Conservation (phyloP, 1,284 basidiomycete species). For the Waitea zeae region DNA sequence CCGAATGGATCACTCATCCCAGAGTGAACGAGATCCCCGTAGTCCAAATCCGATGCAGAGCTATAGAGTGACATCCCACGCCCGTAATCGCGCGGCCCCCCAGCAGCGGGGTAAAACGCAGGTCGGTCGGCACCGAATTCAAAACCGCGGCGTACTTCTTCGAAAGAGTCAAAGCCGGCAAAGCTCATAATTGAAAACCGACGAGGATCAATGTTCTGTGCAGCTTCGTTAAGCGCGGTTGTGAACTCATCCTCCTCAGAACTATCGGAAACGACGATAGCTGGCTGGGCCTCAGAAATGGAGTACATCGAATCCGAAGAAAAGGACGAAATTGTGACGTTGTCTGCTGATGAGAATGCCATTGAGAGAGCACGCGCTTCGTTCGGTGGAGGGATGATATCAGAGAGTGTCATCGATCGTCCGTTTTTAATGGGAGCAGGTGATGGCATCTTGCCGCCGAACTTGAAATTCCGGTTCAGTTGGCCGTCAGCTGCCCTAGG, state of each 20-base stretch:
- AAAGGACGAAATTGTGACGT: slow-evolving; percentile 40
- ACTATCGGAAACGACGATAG: too few species aligned
- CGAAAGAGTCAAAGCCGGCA: slow-evolving; percentile 52
- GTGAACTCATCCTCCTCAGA: too few species aligned
- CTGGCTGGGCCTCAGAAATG: too few species aligned
- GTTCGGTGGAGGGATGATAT: slow-evolving; percentile 51
- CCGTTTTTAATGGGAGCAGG: slow-evolving; percentile 10
- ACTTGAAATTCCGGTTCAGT: slow-evolving; percentile 53
- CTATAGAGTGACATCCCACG: slow-evolving; percentile 52
- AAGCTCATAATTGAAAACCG: slow-evolving; percentile 44
- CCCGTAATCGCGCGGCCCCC: slow-evolving; percentile 19
- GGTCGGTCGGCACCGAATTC: slow-evolving; percentile 47
- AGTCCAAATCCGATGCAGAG: slow-evolving; percentile 69
- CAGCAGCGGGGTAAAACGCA: slow-evolving; percentile 42
- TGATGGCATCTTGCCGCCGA: slow-evolving; percentile 40
- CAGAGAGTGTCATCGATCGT: slow-evolving; percentile 38
- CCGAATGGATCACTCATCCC: slow-evolving; percentile 62
- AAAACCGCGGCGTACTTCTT: slow-evolving; percentile 55
- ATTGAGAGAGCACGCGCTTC: slow-evolving; percentile 31
- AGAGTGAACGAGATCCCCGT: slow-evolving; percentile 47
- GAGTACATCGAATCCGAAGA: too few species aligned
- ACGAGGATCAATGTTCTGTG: too few species aligned
- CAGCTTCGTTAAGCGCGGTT: slow-evolving; percentile 19
- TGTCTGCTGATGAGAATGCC: slow-evolving; percentile 29
- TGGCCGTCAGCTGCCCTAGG: slow-evolving; percentile 40